Evolutionary conservation across 2,329 filamentous ascomycete genomes (phyloP), one percentile per base, ranked within the genome.

Genomic region (Penicillium oxalicum): DNA sequence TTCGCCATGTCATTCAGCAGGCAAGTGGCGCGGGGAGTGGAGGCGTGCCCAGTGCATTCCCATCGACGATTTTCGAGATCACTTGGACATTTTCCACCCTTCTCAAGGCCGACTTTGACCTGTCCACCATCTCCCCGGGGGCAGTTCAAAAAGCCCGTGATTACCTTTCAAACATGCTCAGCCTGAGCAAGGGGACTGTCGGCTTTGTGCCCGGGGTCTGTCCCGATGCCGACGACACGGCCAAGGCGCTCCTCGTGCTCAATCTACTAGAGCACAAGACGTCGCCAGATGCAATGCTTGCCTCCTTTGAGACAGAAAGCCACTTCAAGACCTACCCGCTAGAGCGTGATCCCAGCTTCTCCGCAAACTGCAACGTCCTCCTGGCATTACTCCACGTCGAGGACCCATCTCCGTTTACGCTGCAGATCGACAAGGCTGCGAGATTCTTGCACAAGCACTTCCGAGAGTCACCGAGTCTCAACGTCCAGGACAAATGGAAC

Each of bases 311-410:
- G 48, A 48, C 52, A 2, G 51, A 57, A 2, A 46, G 44, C 8
- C 62, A 67, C 48, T 70, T 69, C 47, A 52, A 50, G 9, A 69
- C 65, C 1, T 69, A 68, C 41, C 42, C 52, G 1, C 38, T 44
- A 4, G 67, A 69, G 50, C 46, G 63, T 25, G 56, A 66, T 46
- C 54, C 61, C 2, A 68, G 65, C 38, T 59, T 66, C n/a, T 66
- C 57, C 3, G 64, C 65, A 2, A 70, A 70, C 52, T 67, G 62
- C 48, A 68, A 69, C 48, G 63, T 62, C 9, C 47, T 70, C 3
- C 32, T 64, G 32, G 63, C 65, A 9, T 53, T 70, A 9, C 54
- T 69, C 28, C 52, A 57, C 12, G 49, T 53, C 5, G 47, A 51
- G 8, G 51, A 65, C 33, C 40, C 40, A 7, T 41, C 40, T 33